phyloP scores from a whole-genome alignment of 148 eudicot species.

The Silene latifolia region DNA sequence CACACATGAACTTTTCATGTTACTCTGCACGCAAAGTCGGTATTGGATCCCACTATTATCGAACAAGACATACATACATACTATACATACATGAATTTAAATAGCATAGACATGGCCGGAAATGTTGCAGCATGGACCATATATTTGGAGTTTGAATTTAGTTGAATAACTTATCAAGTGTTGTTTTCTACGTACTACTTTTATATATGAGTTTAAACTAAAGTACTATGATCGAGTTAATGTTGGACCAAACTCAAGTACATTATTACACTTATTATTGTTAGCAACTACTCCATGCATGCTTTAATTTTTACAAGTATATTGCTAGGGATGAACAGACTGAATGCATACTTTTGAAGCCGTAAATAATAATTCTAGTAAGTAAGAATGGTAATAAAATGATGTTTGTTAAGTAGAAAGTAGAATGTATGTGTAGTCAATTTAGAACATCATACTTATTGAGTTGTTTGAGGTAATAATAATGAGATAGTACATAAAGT shows the following conservation, averaged over 20 bases:
- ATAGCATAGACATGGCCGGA: neutral
- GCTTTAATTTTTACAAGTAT: no score
- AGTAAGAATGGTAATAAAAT: neutral
- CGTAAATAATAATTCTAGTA: no score
- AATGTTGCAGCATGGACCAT: slow-evolving; percentile 3
- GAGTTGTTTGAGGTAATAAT: slow-evolving; percentile 9
- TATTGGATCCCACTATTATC: neutral
- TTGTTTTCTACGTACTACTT: neutral
- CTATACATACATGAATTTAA: neutral
- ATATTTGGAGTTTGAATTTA: neutral
- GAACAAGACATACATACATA: no score
- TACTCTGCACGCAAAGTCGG: neutral
- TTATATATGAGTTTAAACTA: neutral
- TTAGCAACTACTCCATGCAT: neutral
- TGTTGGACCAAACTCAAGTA: slow-evolving; percentile 22
- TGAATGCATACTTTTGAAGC: no score
- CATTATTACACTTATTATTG: neutral
- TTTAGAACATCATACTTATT: neutral
- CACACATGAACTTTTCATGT: slow-evolving; percentile 15
- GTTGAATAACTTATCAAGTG: neutral
- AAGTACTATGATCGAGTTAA: slow-evolving; percentile 20
- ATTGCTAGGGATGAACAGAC: no score
- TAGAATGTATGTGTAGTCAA: neutral
- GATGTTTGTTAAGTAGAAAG: neutral
- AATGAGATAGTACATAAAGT: no score